Evolutionary conservation across 2,329 filamentous ascomycete species (phyloP), one percentile per base, ranked within the genome.

Genomic region (Fusarium redolens): DNA sequence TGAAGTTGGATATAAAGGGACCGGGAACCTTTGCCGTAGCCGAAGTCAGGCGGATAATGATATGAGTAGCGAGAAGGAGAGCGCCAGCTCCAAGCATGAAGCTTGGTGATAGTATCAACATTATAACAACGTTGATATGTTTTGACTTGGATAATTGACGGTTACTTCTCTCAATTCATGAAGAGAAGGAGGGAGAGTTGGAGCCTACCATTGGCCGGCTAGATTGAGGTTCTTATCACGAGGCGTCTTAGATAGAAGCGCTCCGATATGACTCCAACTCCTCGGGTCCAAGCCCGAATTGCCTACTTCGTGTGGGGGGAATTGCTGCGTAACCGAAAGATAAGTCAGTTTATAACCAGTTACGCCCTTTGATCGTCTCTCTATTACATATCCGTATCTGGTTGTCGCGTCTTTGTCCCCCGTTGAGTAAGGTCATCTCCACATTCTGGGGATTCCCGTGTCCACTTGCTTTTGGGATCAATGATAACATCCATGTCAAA

Each of bases 1-100:
- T 89, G 74, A 89, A 84, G 35, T 84, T 82, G 25, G 88, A 85
- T 41, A 82, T 60, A 51, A 73, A 69, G 12, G 88, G 87, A 4
- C 88, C 89, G 0, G 88, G 88, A 12, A 90, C 65, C 51, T 76
- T 79, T 43, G 77, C 75, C 18, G 82, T 73, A 10, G 82, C 82
- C 18, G 82, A 83, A 40, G 68, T 74, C 43, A 82, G 44, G 33
- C 78, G 68, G 37, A 75, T 75, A 38, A 78, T 33, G 31, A 83
- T 30, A 43, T 77, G 73, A 30, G 78, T 30, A 48, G 76, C 22
- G 12, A 82, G 67, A 35, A 80, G 58, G 12, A 79, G 44, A 25
- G 72, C 65, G 18, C 67, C 73, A 37, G 54, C 69, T 20, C 71
- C 76, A 20, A 68, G 65, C 13, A 80, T 52, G 65, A 78, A 74